A percentile compares a stretch with the other conserved stretches of the same genome.
These are phyloP conservation scores for Mycena haematopus DNA, from an alignment of 768 basidiomycete species.

Conservation along the genomic window DNA sequence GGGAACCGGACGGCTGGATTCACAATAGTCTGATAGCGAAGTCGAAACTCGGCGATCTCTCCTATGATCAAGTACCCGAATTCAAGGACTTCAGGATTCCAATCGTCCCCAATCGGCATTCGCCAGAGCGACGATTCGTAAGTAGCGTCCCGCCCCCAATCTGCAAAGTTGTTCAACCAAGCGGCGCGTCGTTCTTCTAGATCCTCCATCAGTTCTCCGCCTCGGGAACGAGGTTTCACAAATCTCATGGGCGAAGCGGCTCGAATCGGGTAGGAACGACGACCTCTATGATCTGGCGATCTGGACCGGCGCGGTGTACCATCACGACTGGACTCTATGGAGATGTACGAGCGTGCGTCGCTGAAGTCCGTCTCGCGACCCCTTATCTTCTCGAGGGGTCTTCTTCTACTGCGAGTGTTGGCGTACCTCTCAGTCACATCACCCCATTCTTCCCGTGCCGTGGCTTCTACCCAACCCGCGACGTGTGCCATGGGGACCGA, in stretches of 20 bases:
- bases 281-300: not conserved
- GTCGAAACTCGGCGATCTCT: not conserved
- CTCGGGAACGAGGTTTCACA: too few relatives aligned
- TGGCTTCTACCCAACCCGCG: not conserved
- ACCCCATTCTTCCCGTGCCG: not conserved
- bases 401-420: not conserved
- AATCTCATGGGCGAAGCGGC: too few relatives aligned
- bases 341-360: not conserved
- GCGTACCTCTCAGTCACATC: not conserved
- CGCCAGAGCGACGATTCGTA: not conserved
- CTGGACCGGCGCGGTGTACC: not conserved
- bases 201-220: not conserved
- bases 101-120: not conserved
- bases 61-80: not conserved
- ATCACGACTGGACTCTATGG: not conserved
- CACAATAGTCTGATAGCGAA: not conserved
- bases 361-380: not conserved
- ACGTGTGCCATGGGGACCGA: not conserved
- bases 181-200: not conserved
- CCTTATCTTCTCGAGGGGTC: accelerated
- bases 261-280: too few relatives aligned
- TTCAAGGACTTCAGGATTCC: not conserved
- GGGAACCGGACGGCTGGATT: not conserved
- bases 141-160: not conserved
- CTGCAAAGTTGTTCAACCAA: not conserved